These are phyloP conservation scores for Sanguinoderma infundibulare DNA, from an alignment of 1,284 basidiomycete species.

Conservation along the genomic window DNA sequence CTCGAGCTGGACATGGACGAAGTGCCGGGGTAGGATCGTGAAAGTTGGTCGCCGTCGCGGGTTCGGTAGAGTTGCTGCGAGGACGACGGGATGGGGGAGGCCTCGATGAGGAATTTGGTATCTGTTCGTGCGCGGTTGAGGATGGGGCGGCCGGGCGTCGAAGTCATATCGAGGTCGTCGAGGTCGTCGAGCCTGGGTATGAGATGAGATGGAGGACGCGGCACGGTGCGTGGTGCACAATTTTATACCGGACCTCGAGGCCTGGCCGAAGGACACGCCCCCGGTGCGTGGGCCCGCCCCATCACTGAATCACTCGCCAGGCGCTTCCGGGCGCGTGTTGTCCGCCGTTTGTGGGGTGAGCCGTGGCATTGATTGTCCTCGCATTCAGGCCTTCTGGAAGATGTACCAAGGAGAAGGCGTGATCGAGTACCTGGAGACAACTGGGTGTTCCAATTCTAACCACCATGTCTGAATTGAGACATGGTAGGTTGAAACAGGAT, in stretches of 20 bases:
- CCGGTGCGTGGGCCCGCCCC: conserved; percentile 19
- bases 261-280: conserved; percentile 22
- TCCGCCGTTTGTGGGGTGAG: conserved; percentile 1
- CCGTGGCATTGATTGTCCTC: neutral
- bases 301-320: conserved; percentile 24
- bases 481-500: no score
- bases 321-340: conserved; percentile 20
- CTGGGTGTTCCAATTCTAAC: no score
- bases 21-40: conserved; percentile 21
- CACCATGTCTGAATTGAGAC: no score
- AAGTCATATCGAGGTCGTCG: conserved; percentile 13
- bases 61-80: conserved; percentile 16
- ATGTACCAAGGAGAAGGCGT: neutral
- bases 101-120: conserved; percentile 22
- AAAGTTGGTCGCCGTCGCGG: conserved; percentile 16
- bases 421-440: no score
- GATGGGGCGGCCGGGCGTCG: conserved; percentile 13
- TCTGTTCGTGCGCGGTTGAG: conserved; percentile 19
- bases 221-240: conserved; percentile 4
- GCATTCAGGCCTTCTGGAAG: no score
- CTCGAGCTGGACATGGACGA: conserved; percentile 16
- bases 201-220: conserved; percentile 16
- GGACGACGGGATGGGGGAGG: conserved; percentile 5
- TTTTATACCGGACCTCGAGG: conserved; percentile 18
- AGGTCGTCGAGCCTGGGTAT: conserved; percentile 7